Evolutionary conservation across 352 stramenopile genomes (phyloP).

Genomic region (Globisporangium carolinianum): DNA sequence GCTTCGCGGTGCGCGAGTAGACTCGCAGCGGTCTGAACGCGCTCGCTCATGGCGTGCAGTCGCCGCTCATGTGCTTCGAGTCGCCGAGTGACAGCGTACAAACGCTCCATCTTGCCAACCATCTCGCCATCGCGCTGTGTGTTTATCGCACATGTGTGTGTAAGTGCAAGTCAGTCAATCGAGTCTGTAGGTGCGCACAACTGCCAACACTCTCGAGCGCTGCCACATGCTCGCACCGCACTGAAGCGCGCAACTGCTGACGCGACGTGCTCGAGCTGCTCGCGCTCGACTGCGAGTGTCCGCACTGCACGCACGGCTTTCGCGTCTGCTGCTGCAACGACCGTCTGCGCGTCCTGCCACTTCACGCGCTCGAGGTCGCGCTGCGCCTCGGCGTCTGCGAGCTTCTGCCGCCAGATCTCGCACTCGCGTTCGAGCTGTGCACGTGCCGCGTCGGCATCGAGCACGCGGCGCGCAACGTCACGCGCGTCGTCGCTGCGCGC

Average conservation of each 20-base stretch:
- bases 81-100: slow-evolving; percentile 20
- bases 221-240: slow-evolving; percentile 15
- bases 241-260: slow-evolving; percentile 37
- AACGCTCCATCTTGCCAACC: slow-evolving; percentile 37
- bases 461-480: slow-evolving; percentile 9
- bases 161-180: background rate
- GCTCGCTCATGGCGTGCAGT: slow-evolving; percentile 28
- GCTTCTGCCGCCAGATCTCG: slow-evolving; percentile 48
- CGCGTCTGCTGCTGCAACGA: slow-evolving; percentile 18
- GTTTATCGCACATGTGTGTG: background rate
- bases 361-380: slow-evolving; percentile 43
- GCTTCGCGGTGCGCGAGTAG: slow-evolving; percentile 47
- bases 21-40: slow-evolving; percentile 29
- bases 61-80: slow-evolving; percentile 37
- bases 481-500: slow-evolving; percentile 4
- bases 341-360: slow-evolving; percentile 17
- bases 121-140: slow-evolving; percentile 27
- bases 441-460: slow-evolving; percentile 10
- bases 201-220: background rate
- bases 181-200: background rate
- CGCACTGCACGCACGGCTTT: slow-evolving; percentile 46
- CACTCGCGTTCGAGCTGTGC: slow-evolving; percentile 20
- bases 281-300: slow-evolving; percentile 38
- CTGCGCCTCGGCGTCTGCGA: slow-evolving; percentile 46
- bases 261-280: slow-evolving; percentile 35